Evolutionary conservation across 2,329 filamentous ascomycete species (phyloP), one percentile per base, ranked within the genome.

Genomic region (Phaeoacremonium minimum): DNA sequence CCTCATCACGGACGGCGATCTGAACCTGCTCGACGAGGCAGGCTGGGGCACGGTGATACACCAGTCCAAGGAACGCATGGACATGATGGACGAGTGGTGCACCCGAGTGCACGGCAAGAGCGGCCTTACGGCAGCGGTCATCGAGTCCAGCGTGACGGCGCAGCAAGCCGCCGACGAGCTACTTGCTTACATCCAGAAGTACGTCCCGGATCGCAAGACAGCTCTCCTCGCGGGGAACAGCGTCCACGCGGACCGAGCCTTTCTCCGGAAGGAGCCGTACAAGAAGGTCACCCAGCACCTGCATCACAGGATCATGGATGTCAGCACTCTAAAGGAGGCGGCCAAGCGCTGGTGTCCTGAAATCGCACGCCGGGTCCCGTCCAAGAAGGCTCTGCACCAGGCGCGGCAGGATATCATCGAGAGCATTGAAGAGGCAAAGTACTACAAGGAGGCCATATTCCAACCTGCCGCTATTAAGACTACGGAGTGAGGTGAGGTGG

Each of bases 271-370:
- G 44, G 72, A 71, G 38, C 89, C 90, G 0, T 98, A 91, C 61
- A 75, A 71, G 28, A 67, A 71, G 41, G 80, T 95, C 3, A 64
- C 87, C 33, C 77, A 85, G 38, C 79, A 93, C 60, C 67, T 98
- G 47, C 86, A 95, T 61, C 89, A 98, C 63, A 79, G 93, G 13
- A 85, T 98, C 45, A 66, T 97, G 32, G 93, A 98, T 57, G 88
- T 97, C 37, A 96, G 89, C 60, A 77, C 81, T 32, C 77, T 97
- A 53, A 97, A 97, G 65, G 93, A 98, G 67, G 90, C 87, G 15
- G 85, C 83, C 14, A 77, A 80, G 46, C 74, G 91, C 31, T 98
- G 93, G 91, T 82, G 80, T 30, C 71, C 73, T 2, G 58, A 68
- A n/a, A 69, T 76, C 7, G 57, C 86, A 7, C 53, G 85, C 43